Conservation (phyloP, 805 yeast species). For the Sporopachydermia quercuum region DNA sequence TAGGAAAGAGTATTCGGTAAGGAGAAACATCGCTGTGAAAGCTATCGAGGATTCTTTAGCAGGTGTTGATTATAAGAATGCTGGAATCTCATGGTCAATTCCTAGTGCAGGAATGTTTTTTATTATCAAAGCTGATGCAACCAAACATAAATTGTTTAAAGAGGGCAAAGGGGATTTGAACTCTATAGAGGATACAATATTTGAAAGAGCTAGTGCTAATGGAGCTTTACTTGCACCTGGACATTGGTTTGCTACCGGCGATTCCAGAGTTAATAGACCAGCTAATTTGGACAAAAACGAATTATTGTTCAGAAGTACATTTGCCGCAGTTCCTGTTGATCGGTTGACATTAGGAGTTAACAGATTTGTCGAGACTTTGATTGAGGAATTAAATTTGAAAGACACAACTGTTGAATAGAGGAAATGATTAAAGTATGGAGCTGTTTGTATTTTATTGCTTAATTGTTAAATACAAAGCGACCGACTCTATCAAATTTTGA, state of each 20-base stretch:
- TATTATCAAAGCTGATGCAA: conserved; percentile 37
- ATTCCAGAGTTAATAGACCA: conserved; percentile 11
- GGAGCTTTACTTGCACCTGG: conserved; percentile 25
- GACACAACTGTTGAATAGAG: too few relatives aligned
- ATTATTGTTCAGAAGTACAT: conserved; percentile 27
- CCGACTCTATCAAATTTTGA: too few relatives aligned
- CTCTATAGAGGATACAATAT: conserved; percentile 19
- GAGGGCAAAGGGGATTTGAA: conserved; percentile 13
- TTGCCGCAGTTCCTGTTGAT: conserved; percentile 24
- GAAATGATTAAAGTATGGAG: too few relatives aligned
- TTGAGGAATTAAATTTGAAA: conserved; percentile 14
- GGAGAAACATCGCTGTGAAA: conserved; percentile 79
- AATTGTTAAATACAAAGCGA: too few relatives aligned
- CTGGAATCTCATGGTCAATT: conserved; percentile 18
- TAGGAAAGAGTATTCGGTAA: conserved; percentile 61
- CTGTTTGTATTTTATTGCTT: too few relatives aligned
- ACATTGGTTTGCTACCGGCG: conserved; percentile 22
- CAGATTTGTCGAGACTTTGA: conserved; percentile 19
- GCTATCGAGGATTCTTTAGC: conserved; percentile 50
- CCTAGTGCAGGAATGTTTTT: conserved; percentile 42
- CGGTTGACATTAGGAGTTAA: conserved; percentile 18
- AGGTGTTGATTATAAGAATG: too few relatives aligned
- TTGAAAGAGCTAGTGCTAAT: conserved; percentile 17
- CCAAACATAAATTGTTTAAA: conserved; percentile 30
- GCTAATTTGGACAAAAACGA: conserved; percentile 13